Base-by-base conservation (phyloP, 2,329 filamentous ascomycete genomes). In the Exophiala sideris region DNA sequence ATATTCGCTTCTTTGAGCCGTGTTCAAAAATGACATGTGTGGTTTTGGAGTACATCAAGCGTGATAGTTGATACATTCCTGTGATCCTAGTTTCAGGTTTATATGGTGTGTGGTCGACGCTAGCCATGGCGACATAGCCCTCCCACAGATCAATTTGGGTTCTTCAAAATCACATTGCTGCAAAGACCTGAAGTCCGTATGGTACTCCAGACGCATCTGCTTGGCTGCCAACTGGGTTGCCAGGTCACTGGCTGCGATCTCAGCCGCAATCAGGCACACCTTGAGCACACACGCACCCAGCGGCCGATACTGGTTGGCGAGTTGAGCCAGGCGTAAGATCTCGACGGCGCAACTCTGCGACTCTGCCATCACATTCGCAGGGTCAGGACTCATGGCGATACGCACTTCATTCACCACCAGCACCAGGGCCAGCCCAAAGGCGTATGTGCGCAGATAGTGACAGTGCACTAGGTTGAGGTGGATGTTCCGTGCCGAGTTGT, bases 401-500 rank as follows among this genome's bases (percentile, higher is more conserved):
- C 44, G 42, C 8, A 41, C 14, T 44, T 55, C 52, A 56, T 70
- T 68, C 50, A 72, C 64, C 24, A 69, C 60, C 1, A 68, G 58
- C 1, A 61, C 63, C 11, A 71, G 62, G 5, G 64, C 59, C 1
- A 73, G 54, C 1, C 59, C 67, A 6, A 73, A 52, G 2, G 62
- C 65, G 53, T 72, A 70, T 11, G 64, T 63, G 16, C 71, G 68
- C 18, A 69, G 64, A 48, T 64, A 64, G 50, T 70, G 65, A 3
- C 67, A 65, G 45, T 66, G 62, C 8, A 60, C 21, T 29, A 55
- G 46, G 44, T 29, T 63, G 52, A 18, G 58, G 12, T 24, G 9
- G 8, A 24, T 24, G 21, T 44, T 32, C 4, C 21, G 8, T n/a
- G 29, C 18, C 21, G n/a, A 29, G 4, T 29, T 24, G 41, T 24